phyloP scores from a whole-genome alignment of 768 basidiomycete genomes.

The Podaxis sp. region DNA sequence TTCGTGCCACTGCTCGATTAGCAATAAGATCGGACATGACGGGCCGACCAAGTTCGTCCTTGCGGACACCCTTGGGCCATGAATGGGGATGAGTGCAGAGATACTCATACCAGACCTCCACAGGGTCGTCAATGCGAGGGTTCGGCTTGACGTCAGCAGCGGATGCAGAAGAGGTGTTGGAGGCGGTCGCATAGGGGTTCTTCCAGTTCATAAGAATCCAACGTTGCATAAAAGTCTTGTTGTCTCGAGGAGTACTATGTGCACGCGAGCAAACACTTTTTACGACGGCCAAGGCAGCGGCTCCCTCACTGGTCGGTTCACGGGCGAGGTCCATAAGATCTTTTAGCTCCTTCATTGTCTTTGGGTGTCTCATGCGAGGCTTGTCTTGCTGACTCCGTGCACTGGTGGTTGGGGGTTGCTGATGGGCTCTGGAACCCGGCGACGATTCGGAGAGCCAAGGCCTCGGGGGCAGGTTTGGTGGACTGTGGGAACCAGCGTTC shows the following conservation, averaged over 20 bases:
- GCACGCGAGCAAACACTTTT: slow-evolving; percentile 45
- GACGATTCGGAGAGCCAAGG: background rate
- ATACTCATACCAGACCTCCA: slow-evolving; percentile 45
- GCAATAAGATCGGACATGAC: slow-evolving; percentile 42
- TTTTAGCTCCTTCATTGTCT: slow-evolving; percentile 39
- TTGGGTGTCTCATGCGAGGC: slow-evolving; percentile 24
- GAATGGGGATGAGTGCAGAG: slow-evolving; percentile 41
- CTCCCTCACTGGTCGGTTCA: slow-evolving; percentile 35
- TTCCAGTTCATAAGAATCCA: slow-evolving; percentile 43
- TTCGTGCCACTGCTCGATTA: slow-evolving; percentile 46
- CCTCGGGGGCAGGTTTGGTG: background rate
- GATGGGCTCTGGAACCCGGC: background rate
- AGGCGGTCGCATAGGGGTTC: slow-evolving; percentile 26
- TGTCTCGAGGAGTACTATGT: slow-evolving; percentile 40
- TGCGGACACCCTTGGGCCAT: slow-evolving; percentile 47
- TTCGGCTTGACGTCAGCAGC: slow-evolving; percentile 30
- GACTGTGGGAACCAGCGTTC: background rate
- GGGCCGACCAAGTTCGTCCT: slow-evolving; percentile 34
- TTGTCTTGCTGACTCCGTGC: slow-evolving; percentile 10
- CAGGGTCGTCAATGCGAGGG: slow-evolving; percentile 45
- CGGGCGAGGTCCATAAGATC: slow-evolving; percentile 42
- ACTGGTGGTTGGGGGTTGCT: slow-evolving; percentile 5
- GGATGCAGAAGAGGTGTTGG: slow-evolving; percentile 7
- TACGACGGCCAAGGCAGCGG: slow-evolving; percentile 36
- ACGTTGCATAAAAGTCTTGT: slow-evolving; percentile 43